phyloP scores from a whole-genome alignment of 371 early-diverging fungal genomes.

The Syncephalastrum monosporum region DNA sequence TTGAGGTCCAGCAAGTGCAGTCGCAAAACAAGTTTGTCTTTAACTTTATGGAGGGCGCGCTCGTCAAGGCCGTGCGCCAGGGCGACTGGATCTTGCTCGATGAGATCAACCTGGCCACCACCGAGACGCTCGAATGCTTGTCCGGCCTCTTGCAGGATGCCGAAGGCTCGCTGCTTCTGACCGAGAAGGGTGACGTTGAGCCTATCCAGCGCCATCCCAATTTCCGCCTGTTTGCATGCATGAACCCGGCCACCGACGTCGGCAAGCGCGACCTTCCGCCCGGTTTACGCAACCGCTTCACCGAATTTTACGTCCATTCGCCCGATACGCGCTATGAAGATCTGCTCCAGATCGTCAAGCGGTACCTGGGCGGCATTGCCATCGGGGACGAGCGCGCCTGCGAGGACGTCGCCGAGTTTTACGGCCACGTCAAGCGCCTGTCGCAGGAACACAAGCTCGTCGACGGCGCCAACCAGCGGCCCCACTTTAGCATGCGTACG shows the following conservation, averaged over 20 bases:
- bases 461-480: slow-evolving; percentile 90
- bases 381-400: slow-evolving; percentile 65
- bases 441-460: slow-evolving; percentile 73
- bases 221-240: slow-evolving; percentile 98
- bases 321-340: slow-evolving; percentile 87
- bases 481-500: slow-evolving; percentile 95
- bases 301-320: slow-evolving; percentile 92
- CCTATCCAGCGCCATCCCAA: slow-evolving; percentile 90
- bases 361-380: slow-evolving; percentile 66
- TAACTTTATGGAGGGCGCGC: slow-evolving; percentile 91
- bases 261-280: slow-evolving; percentile 97
- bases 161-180: slow-evolving; percentile 76
- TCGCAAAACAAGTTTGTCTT: slow-evolving; percentile 85
- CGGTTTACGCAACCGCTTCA: slow-evolving; percentile 89
- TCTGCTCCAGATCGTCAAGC: slow-evolving; percentile 76
- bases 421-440: slow-evolving; percentile 74
- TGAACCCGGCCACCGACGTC: slow-evolving; percentile 99
- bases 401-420: slow-evolving; percentile 84
- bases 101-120: slow-evolving; percentile 97
- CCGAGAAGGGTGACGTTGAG: slow-evolving; percentile 90
- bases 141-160: slow-evolving; percentile 88
- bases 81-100: slow-evolving; percentile 99
- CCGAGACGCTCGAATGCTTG: slow-evolving; percentile 93
- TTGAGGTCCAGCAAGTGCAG: slow-evolving; percentile 74
- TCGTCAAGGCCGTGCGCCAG: slow-evolving; percentile 88